Percentiles rank a stretch among this genome's conserved stretches.
These are phyloP conservation scores for Nakazawaea wickerhamii DNA, from an alignment of 805 yeast species.

Conservation along the genomic window DNA sequence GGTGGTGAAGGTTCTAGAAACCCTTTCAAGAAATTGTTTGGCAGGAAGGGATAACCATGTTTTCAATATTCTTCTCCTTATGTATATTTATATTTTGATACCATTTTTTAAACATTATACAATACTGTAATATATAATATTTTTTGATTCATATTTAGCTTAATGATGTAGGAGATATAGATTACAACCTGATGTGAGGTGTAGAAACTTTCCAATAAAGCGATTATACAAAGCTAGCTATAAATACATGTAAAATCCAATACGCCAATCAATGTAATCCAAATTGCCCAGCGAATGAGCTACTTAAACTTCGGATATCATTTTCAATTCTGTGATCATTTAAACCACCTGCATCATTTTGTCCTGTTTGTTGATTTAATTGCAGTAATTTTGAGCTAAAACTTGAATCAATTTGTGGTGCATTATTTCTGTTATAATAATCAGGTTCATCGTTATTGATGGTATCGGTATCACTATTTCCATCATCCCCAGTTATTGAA, in stretches of 20 bases:
- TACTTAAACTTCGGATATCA: constrained; percentile 32
- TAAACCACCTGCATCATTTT: constrained; percentile 7
- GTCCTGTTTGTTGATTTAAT: constrained; percentile 11
- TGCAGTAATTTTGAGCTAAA: constrained; percentile 24
- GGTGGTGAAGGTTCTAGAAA: constrained; percentile 3
- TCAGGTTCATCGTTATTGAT: constrained; percentile 7
- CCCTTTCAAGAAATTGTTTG: constrained; percentile 9
- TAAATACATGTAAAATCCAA: no score
- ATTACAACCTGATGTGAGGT: no score
- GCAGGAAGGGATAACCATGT: background rate
- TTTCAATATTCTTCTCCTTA: no score
- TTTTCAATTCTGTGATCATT: constrained; percentile 23
- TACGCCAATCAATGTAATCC: constrained; percentile 14
- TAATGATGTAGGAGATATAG: no score
- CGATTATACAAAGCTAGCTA: no score
- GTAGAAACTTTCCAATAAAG: no score
- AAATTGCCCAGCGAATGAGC: constrained; percentile 34
- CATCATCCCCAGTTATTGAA: background rate
- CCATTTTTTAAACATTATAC: no score
- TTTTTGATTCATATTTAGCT: no score
- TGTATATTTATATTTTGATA: no score
- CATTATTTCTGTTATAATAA: background rate
- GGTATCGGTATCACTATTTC: constrained; percentile 5
- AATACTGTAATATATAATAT: no score
- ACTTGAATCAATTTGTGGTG: constrained; percentile 21